phyloP scores from a whole-genome alignment of 192 early-diverging fungal species.

The Dissophora ornata region DNA sequence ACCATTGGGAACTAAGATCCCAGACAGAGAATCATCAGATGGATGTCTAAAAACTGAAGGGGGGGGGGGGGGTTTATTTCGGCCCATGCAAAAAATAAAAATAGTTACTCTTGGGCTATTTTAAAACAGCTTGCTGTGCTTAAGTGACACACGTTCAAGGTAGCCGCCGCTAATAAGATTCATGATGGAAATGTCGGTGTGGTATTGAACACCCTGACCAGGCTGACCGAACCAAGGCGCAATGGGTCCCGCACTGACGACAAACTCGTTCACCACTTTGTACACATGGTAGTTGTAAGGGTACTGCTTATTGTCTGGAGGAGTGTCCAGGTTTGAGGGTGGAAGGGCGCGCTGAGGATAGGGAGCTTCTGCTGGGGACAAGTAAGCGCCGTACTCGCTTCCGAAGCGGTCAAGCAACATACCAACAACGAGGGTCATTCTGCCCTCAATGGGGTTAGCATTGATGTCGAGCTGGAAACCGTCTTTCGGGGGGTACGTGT shows the following conservation, averaged over 20 bases:
- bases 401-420: constrained; percentile 39
- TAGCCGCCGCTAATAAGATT: constrained; percentile 10
- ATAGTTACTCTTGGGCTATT: too few species aligned
- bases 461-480: constrained; percentile 19
- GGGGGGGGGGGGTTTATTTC: not conserved
- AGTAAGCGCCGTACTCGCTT: constrained; percentile 31
- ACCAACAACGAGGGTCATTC: constrained; percentile 1
- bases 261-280: constrained; percentile 18
- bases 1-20: too few species aligned
- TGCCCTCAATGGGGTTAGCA: constrained; percentile 21
- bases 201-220: constrained; percentile 34
- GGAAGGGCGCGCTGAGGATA: constrained; percentile 41
- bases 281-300: constrained; percentile 40
- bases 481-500: constrained; percentile 14
- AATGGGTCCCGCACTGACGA: constrained; percentile 32
- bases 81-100: too few species aligned
- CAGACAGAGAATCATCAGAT: too few species aligned
- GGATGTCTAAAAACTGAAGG: too few species aligned
- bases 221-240: constrained; percentile 40
- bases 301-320: constrained; percentile 6
- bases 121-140: not conserved
- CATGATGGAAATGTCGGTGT: constrained; percentile 18
- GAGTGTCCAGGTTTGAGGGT: constrained; percentile 34
- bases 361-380: constrained; percentile 36
- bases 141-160: constrained; percentile 9